phyloP scores from a whole-genome alignment of 2,329 filamentous ascomycete genomes.

The Diaporthe vexans region DNA sequence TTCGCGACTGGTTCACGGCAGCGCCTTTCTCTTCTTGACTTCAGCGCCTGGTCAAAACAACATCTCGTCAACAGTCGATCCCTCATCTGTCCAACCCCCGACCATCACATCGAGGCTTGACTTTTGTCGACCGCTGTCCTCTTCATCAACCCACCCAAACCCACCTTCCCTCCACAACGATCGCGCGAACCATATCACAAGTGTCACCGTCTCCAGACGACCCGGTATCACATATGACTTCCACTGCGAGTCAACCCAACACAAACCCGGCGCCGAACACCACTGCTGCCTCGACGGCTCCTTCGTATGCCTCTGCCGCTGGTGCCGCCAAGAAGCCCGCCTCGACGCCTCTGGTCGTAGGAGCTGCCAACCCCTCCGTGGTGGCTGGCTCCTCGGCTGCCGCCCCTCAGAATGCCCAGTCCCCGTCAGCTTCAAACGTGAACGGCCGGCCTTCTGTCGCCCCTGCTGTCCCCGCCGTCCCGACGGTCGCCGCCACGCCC shows the following conservation, averaged over 20 bases:
- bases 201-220: constrained; percentile 38
- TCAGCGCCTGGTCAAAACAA: constrained; percentile 1
- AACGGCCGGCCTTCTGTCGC: constrained; percentile 85
- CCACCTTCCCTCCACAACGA: constrained; percentile 24
- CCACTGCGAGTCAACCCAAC: constrained; percentile 68
- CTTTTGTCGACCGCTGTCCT: constrained; percentile 4
- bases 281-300: constrained; percentile 67
- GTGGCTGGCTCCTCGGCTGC: constrained; percentile 68
- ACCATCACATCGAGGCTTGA: constrained; percentile 24
- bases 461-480: constrained; percentile 75
- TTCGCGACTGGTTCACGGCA: constrained; percentile 32
- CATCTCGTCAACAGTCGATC: constrained; percentile 19
- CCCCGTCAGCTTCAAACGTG: constrained; percentile 80
- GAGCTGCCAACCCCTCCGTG: constrained; percentile 68
- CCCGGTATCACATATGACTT: constrained; percentile 68
- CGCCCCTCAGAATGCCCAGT: constrained; percentile 72
- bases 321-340: constrained; percentile 74
- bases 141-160: constrained; percentile 14
- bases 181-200: constrained; percentile 38
- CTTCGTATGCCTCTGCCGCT: constrained; percentile 77
- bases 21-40: constrained; percentile 36
- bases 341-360: constrained; percentile 72
- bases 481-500: constrained; percentile 72
- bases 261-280: constrained; percentile 69
- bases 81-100: constrained; percentile 4